Percentiles rank a stretch among this genome's conserved stretches.
phyloP scores from a whole-genome alignment of 371 early-diverging fungal species.

The Mucor mucedo region DNA sequence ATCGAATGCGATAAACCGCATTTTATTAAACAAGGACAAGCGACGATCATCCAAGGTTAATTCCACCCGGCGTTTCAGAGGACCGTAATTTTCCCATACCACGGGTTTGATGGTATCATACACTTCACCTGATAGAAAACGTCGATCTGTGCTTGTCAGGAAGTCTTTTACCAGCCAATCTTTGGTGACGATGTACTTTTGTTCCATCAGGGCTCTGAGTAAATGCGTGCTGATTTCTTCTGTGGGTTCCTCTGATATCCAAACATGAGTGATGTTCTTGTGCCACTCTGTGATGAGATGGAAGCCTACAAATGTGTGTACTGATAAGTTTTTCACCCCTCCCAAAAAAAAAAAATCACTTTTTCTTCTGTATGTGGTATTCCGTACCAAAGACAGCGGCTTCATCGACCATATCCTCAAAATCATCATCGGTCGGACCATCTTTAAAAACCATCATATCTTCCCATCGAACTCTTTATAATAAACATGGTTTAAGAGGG shows the following conservation, averaged over 20 bases:
- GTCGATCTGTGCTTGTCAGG: neutral
- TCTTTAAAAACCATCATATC: neutral
- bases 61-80: neutral
- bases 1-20: slow-evolving; percentile 20
- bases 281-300: neutral
- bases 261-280: neutral
- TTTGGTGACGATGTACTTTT: slow-evolving; percentile 8
- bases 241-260: neutral
- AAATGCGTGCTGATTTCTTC: neutral
- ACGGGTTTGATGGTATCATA: slow-evolving; percentile 4
- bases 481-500: neutral
- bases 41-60: slow-evolving; percentile 6
- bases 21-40: neutral
- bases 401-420: neutral
- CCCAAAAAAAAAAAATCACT: neutral
- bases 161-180: neutral
- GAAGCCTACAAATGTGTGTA: neutral
- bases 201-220: neutral
- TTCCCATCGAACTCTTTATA: neutral
- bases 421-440: neutral
- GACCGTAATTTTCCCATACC: neutral
- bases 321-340: neutral
- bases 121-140: neutral
- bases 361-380: neutral
- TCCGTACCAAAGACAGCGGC: neutral